Base-by-base conservation (phyloP, 768 basidiomycete species). In the Phylloporus arenicola region DNA sequence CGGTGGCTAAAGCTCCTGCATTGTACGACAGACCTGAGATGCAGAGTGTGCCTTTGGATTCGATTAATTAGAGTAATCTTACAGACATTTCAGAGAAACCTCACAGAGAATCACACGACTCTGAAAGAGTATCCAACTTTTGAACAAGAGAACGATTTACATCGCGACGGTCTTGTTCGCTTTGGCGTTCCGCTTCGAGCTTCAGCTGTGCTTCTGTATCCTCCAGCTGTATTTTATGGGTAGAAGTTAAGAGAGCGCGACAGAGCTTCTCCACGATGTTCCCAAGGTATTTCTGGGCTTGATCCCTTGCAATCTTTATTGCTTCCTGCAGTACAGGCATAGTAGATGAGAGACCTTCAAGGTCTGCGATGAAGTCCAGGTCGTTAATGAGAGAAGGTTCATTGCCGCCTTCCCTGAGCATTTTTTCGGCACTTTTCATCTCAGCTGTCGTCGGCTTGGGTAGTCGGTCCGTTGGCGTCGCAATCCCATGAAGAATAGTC, bases 321-420 rank as follows among this genome's bases (percentile, higher is more conserved):
- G 31, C 54, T 8, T 64, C 64, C 34, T 42, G 54, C 25, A 64
- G 14, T n/a, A 44, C 20, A 12, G 63, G 59, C n/a, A 45, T 43
- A 25, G 54, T 51, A 3, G 30, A 35, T 1, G 25, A 54, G 31
- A 57, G 39, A 16, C 30, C 19, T 20, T 61, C 62, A 11, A 64
- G 57, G 42, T 65, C 61, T 4, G 57, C 29, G 14, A 64, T 31
- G 37, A 66, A 64, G 20, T 60, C 56, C 2, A 51, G 39, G 37
- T 64, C 64, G 24, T 3, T 51, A 3, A 61, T 34, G 19, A 58
- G 64, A 34, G 59, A 57, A 17, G 52, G 12, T 24, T 64, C 59
- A 1, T 51, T 56, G 4, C 40, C 17, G 11, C 62, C 59, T 2
- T 64, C 64, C 51, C 39, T 64, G 4, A 64, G 45, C 54, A 65